Conservation (phyloP, 768 basidiomycete genomes). For the Trametopsis cervina region DNA sequence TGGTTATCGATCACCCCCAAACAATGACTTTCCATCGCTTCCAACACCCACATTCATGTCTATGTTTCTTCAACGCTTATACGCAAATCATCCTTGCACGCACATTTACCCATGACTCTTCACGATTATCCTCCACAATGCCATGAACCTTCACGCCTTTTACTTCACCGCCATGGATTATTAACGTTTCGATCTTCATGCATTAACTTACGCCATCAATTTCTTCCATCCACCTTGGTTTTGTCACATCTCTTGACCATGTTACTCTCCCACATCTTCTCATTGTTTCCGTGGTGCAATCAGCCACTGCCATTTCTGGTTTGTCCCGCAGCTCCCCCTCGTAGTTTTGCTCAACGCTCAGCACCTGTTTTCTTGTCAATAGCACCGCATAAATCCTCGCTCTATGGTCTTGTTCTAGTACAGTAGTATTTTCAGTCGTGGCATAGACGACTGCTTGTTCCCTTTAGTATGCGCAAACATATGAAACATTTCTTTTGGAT, state of each 20-base stretch:
- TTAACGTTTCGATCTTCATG: not conserved
- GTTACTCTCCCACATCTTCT: not conserved
- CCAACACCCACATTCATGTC: conserved; percentile 1
- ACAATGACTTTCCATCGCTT: not conserved
- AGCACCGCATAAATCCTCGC: conserved; percentile 5
- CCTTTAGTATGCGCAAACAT: not conserved
- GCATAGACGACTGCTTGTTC: not conserved
- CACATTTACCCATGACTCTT: not conserved
- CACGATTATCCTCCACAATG: conserved; percentile 5
- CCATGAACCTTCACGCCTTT: not conserved
- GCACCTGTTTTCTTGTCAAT: conserved; percentile 5
- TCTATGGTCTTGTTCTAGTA: conserved; percentile 6
- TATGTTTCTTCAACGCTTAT: not conserved
- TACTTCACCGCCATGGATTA: not conserved
- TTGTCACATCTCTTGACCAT: not conserved
- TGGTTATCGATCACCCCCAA: not conserved
- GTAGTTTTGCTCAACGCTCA: conserved; percentile 1
- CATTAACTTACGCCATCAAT: not conserved
- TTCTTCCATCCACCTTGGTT: not conserved
- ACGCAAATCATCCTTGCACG: conserved; percentile 1
- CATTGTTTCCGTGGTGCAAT: too few species aligned
- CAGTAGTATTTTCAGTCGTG: not conserved
- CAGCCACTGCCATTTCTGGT: not conserved
- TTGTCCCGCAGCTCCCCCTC: not conserved
- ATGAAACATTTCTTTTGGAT: not conserved